Base-by-base conservation (phyloP, 495 filamentous ascomycete genomes). In the Penicillium fimorum region DNA sequence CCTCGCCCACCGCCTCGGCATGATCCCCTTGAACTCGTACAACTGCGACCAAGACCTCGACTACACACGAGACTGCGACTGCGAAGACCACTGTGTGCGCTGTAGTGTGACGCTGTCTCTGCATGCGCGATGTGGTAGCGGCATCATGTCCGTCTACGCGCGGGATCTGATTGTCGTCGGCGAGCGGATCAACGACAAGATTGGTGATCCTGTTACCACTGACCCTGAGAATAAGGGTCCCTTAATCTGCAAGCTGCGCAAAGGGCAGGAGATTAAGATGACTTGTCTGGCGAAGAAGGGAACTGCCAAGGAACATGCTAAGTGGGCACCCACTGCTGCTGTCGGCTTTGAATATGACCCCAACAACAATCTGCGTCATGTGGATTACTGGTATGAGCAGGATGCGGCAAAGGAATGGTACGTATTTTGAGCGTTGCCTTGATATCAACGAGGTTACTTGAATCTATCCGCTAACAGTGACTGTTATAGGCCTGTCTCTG, bases 341-440 rank as follows among this genome's bases (percentile, higher is more conserved):
- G 86, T 98, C 48, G 94, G 91, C 24, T 98, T 97, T 63, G 94
- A 98, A 73, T 98, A 98, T 71, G 94, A 98, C 67, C 94, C 94
- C 55, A 87, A 92, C 68, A 98, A 98, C 72, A 95, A 92, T 70
- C 73, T 98, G 44, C 78, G 82, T 55, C 94, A 98, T 75, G 75
- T 91, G 40, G 88, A 95, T 65, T 84, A 92, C 67, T 98, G 94
- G 94, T 96, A 90, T 68, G 94, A 98, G 79, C 76, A 86, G 64
- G 87, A 96, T 79, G 70, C 91, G 3, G 79, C 79, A 48, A 82
- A 83, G 65, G 94, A 98, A 80, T 98, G 94, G 94, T 97, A 83
- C 60, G 89, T 81, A 45, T 47, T 44, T 27, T 53, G 29, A 17
- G 13, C 2, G 50, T 33, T 46, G 7, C 55, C 49, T 17, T 30